Percentiles rank a stretch among this genome's conserved stretches.
phyloP scores from a whole-genome alignment of 108 stramenopile species.

The Fragilariopsis cylindrus region DNA sequence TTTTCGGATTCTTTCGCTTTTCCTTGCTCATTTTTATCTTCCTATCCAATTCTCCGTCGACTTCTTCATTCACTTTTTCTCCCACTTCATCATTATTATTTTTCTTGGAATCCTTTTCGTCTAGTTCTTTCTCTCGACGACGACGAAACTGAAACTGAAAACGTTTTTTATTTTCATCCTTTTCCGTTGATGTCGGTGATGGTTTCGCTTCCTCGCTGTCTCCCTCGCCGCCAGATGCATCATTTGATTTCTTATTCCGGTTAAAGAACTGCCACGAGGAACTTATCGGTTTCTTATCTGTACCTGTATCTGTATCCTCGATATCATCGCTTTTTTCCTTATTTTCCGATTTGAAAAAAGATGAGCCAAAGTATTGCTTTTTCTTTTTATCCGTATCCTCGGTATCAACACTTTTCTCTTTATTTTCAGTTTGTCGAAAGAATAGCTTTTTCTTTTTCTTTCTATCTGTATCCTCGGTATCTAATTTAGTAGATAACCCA shows the following conservation, averaged over 20 bases:
- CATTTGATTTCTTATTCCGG: not conserved
- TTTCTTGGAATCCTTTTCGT: not conserved
- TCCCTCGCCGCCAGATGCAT: not conserved
- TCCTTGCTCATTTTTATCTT: not conserved
- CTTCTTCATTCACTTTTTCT: not conserved
- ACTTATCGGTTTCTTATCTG: not conserved
- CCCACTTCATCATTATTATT: not conserved
- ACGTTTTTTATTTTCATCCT: too few relatives aligned
- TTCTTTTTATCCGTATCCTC: not conserved
- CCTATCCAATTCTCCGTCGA: not conserved
- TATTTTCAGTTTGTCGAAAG: not conserved
- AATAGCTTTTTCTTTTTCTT: too few relatives aligned
- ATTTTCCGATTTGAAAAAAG: not conserved
- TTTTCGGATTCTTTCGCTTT: constrained; percentile 3
- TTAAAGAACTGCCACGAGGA: constrained; percentile 13
- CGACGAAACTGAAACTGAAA: not conserved
- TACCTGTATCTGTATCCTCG: not conserved
- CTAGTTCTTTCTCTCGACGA: not conserved
- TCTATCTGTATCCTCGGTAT: too few relatives aligned
- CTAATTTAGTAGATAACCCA: too few relatives aligned
- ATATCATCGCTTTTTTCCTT: not conserved
- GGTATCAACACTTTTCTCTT: not conserved
- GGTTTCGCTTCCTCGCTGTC: not conserved
- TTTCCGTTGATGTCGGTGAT: not conserved
- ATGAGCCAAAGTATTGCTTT: not conserved